Base-by-base conservation (phyloP, 768 basidiomycete species). In the Boletus reticulatus region DNA sequence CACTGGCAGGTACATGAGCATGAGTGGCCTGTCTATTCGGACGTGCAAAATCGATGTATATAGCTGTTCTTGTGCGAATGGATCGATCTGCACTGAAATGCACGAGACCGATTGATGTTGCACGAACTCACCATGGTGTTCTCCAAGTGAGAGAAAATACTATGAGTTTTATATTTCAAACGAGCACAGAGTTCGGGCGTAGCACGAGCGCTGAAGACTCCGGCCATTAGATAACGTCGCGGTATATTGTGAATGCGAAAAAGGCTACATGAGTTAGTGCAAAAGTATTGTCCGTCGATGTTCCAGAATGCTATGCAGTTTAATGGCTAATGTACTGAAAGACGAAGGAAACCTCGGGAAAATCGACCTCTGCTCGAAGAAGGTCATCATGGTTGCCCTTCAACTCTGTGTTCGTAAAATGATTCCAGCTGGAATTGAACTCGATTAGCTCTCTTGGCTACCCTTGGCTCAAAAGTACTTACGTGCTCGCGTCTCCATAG, bases 401-500 rank as follows among this genome's bases (percentile, higher is more conserved):
- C 45, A 99, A 78, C 66, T 97, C 92, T 1, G 71, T 75, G 62
- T 97, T 98, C 4, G 91, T 90, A 69, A 93, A 94, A 67, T 99
- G 97, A 70, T 99, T 98, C 97, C 97, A 98, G 27, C 95, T 97
- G 66, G 29, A 46, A 41, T 24, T 1, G 2, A 43, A 17, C 22
- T 29, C 24, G 17, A 4, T 66, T 29, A 66, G 36, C 52, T 37
- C 37, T 36, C 2, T 16, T 29, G 22, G 22, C 4, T 8, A 16
- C 43, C 44, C 43, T 42, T 63, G 57, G 46, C 31, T 48, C 20
- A 29, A 43, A 48, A 37, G 48, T 7, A 85, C 94, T 57, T 80
- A 94, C 92, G 95, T 91, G 89, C 92, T 95, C 3, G 92, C 94
- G 70, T 99, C 97, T 16, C 97, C 97, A 61, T 98, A 98, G 16